A percentile compares a stretch with the other conserved stretches of the same genome.
Conservation (phyloP, 2,329 filamentous ascomycete genomes). For the Blastomyces gilchristii region DNA sequence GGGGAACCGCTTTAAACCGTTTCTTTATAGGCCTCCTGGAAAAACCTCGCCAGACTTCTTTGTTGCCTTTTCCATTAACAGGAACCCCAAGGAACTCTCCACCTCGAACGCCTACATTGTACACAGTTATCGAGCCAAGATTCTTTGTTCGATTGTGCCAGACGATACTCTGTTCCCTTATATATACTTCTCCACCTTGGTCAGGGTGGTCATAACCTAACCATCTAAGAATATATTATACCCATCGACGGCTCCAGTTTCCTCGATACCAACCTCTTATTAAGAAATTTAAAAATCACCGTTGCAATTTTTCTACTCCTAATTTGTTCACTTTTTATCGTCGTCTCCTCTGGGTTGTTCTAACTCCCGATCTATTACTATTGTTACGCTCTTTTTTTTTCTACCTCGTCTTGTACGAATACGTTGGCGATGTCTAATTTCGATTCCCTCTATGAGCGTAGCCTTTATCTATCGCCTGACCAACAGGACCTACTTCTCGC, state of each 20-base stretch:
- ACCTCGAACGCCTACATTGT: background rate
- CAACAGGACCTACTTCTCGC: conserved; percentile 68
- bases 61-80: background rate
- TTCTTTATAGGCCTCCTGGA: no score
- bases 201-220: background rate
- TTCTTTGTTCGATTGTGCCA: background rate
- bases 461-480: conserved; percentile 62
- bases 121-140: background rate
- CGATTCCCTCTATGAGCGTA: conserved; percentile 37
- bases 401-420: background rate
- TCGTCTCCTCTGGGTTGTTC: background rate
- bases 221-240: background rate
- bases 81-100: background rate
- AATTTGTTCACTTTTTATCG: no score
- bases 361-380: background rate
- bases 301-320: background rate
- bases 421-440: conserved; percentile 28
- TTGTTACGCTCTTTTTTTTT: background rate
- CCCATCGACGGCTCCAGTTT: background rate
- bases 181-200: background rate
- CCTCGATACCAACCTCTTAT: background rate
- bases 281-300: background rate
- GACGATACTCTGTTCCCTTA: background rate
- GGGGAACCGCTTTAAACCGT: background rate
- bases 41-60: background rate